Base-by-base conservation (phyloP, 306 rosid species). In the Acacia crassicarpa region DNA sequence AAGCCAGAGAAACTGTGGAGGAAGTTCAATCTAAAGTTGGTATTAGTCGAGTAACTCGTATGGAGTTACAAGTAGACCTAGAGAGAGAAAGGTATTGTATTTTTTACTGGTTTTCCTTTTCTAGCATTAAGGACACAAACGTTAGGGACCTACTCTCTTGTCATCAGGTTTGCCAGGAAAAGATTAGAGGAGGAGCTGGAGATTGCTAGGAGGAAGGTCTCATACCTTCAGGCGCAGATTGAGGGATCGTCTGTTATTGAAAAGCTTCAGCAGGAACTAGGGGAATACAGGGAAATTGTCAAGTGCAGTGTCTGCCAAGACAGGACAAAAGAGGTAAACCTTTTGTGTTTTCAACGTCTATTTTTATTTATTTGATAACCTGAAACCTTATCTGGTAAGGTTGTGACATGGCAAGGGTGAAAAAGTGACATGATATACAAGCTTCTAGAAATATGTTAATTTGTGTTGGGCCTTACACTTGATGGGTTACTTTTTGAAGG, bases 251-350 rank as follows among this genome's bases (percentile, higher is more conserved):
- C 92, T 35, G 75, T 91, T 72, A 86, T 87, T 77, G 94, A 94
- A 86, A 96, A 87, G 85, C 97, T 96, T 80, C 93, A 90, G 58
- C 90, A 88, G 85, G 99, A 96, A 81, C 94, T 93, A 68, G 86
- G 88, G 83, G 99, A 96, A 72, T 96, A 91, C 79, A 88, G 85
- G 80, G 93, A 92, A 78, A 94, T 96, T 85, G 84, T 96, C 51
- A 96, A 96, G 81, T 96, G 99, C 90, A 87, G 86, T 83, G 89
- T 96, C 85, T 96, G 99, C 87, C 89, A 83, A 33, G 92, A 92
- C 67, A 90, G 97, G 86, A 86, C 91, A 73, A 96, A 96, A 87
- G 89, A 93, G 99, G 99, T 96, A 86, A 61, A 17, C n/a, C 40
- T 20, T 78, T 66, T n/a, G 17, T 48, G 27, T 10, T 71, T 44